A percentile compares a stretch with the other conserved stretches of the same genome.
Evolutionary conservation across 768 basidiomycete genomes (phyloP).

Genomic region (Termitomyces sp.): DNA sequence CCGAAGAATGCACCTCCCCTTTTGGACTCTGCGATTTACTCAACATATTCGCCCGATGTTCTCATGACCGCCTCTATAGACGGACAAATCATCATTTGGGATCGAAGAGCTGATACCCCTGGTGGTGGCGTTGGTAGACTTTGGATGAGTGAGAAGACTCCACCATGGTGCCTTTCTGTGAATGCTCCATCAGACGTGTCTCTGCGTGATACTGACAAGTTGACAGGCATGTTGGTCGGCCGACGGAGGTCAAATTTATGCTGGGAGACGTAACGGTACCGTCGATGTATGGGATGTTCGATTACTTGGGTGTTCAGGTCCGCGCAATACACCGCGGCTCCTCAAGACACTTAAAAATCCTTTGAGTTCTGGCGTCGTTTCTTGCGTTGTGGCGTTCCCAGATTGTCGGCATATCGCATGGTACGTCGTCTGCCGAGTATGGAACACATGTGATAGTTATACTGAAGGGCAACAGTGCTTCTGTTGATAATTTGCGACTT

Average conservation of each 20-base stretch:
- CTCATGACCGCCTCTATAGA: conserved; percentile 89
- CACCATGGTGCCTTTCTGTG: conserved; percentile 96
- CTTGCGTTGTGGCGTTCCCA: conserved; percentile 87
- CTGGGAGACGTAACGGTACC: conserved; percentile 85
- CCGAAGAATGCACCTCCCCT: conserved; percentile 78
- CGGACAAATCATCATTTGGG: conserved; percentile 91
- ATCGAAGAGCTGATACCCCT: conserved; percentile 63
- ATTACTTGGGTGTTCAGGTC: conserved; percentile 62
- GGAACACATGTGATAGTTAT: not conserved
- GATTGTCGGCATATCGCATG: conserved; percentile 90
- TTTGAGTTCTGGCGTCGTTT: conserved; percentile 84
- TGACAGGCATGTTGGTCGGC: conserved; percentile 90
- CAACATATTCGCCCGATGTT: conserved; percentile 73
- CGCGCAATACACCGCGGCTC: conserved; percentile 64
- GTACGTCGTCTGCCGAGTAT: conserved; percentile 39
- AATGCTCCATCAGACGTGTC: conserved; percentile 17
- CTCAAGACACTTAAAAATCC: conserved; percentile 86
- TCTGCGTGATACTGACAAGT: not conserved
- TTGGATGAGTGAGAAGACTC: conserved; percentile 88
- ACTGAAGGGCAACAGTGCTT: conserved; percentile 53
- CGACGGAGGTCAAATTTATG: conserved; percentile 84
- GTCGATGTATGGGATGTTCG: conserved; percentile 95
- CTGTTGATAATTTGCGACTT: conserved; percentile 86
- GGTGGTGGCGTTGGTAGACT: conserved; percentile 78
- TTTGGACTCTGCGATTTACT: conserved; percentile 56